Base-by-base conservation (phyloP, 768 basidiomycete species). In the Rhizopogon sp. region DNA sequence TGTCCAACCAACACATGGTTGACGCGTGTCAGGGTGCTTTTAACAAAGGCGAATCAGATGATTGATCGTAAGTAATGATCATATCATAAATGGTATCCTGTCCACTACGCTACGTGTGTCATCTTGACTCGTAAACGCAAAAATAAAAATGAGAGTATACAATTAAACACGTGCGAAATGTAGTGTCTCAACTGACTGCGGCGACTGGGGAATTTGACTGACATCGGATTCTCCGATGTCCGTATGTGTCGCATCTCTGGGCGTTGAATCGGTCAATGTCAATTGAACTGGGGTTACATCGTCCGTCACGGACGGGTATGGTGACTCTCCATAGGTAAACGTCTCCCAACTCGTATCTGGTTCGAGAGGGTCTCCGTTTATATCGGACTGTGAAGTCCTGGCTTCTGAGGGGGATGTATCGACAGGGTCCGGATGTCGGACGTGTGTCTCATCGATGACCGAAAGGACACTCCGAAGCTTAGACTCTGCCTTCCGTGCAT, bases 401-500 rank as follows among this genome's bases (percentile, higher is more conserved):
- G 53, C 52, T 58, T 65, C 62, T 53, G 64, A 42, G 2, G 31
- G 35, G 11, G 51, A 45, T 10, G 42, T 16, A 42, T 65, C 66
- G 39, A 59, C 17, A 28, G 29, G 43, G n/a, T 65, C 68, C 43
- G 71, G 58, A 56, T 69, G 64, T 17, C 68, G 72, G 52, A 74
- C 58, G 54, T 73, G 79, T 31, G 70, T 67, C 69, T 91, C 89
- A 57, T 88, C 85, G 53, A 91, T 84, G 20, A 82, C 79, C 31
- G 86, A 69, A n/a, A 91, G 73, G n/a, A 87, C 81, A 55, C 76
- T 84, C 45, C 86, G 84, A 43, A 90, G 77, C 66, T 88, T 89
- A 16, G 80, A 79, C 35, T 85, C 83, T 3, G 80, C 74, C 69
- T 83, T 87, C 59, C 83, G 78, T 28, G 69, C 52, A 35, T 70